These are phyloP conservation scores for Aspergillus intermedius DNA, from an alignment of 2,329 filamentous ascomycete genomes.

Conservation along the genomic window DNA sequence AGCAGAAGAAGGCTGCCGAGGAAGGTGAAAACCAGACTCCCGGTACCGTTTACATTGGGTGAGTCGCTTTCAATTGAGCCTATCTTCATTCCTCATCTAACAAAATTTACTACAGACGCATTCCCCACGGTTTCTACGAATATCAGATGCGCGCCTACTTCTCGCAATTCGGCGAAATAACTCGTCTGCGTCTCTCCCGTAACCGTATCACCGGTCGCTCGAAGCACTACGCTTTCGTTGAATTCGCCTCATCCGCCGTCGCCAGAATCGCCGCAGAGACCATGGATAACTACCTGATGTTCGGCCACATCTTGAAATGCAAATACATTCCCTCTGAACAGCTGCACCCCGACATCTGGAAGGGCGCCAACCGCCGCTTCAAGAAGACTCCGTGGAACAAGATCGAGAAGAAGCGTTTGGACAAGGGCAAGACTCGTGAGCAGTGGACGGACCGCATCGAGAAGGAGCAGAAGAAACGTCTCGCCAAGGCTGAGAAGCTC, in stretches of 20 bases:
- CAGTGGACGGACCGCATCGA: constrained; percentile 71
- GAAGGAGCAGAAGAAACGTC: constrained; percentile 65
- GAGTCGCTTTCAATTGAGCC: constrained; percentile 18
- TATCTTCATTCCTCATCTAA: constrained; percentile 10
- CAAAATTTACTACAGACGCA: constrained; percentile 47
- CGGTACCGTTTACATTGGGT: constrained; percentile 81
- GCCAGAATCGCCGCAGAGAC: constrained; percentile 88
- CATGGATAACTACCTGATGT: constrained; percentile 96
- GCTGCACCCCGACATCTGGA: constrained; percentile 75
- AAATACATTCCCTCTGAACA: constrained; percentile 69
- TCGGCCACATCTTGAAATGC: constrained; percentile 88
- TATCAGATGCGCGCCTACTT: constrained; percentile 92
- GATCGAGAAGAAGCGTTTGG: constrained; percentile 69
- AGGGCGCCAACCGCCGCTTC: constrained; percentile 83
- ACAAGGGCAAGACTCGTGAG: constrained; percentile 64
- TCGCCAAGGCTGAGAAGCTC: constrained; percentile 64
- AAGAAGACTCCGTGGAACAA: constrained; percentile 83
- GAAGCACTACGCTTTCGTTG: constrained; percentile 92
- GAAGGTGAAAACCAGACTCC: constrained; percentile 39
- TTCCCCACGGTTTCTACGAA: constrained; percentile 96
- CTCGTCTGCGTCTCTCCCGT: constrained; percentile 71
- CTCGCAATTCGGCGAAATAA: constrained; percentile 81
- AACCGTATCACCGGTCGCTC: constrained; percentile 86
- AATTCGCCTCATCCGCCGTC: constrained; percentile 71
- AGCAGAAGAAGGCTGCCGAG: constrained; percentile 41